Conservation (phyloP, 192 early-diverging fungal genomes). For the Jimgerdemannia flammicorona region DNA sequence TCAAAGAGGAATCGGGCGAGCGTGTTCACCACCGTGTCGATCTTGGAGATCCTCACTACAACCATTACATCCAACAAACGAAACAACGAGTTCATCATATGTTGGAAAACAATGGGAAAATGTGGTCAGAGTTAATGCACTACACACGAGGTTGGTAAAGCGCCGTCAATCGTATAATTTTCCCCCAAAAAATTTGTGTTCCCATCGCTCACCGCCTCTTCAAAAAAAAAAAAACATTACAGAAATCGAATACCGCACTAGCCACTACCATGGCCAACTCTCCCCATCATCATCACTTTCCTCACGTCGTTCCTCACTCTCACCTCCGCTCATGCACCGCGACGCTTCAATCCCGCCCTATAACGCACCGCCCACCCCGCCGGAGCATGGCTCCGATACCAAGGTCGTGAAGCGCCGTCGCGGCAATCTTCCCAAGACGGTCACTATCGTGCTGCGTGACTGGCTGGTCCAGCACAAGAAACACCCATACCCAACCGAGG, state of each 20-base stretch:
- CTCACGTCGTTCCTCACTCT: not conserved
- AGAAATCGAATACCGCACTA: not conserved
- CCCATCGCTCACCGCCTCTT: not conserved
- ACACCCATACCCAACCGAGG: constrained; percentile 57
- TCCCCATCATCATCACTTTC: not conserved
- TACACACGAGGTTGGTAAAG: not conserved
- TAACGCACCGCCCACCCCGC: not conserved
- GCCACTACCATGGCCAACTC: not conserved
- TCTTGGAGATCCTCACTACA: constrained; percentile 22
- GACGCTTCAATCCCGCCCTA: not conserved
- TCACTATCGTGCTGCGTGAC: constrained; percentile 41
- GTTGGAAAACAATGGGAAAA: constrained; percentile 25
- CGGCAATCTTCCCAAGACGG: constrained; percentile 42
- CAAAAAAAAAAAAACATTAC: not conserved
- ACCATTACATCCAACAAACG: constrained; percentile 18
- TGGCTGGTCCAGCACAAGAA: constrained; percentile 52
- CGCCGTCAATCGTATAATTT: not conserved
- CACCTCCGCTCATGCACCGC: not conserved
- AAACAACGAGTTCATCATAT: constrained; percentile 27
- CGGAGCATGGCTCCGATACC: not conserved
- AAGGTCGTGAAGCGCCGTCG: constrained; percentile 25
- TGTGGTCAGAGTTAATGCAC: constrained; percentile 18
- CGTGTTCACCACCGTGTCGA: constrained; percentile 27
- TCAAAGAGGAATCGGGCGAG: constrained; percentile 17
- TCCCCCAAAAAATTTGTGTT: not conserved